Evolutionary conservation across 2,329 filamentous ascomycete genomes (phyloP), one percentile per base, ranked within the genome.

Genomic region (Curvularia verruculosa): DNA sequence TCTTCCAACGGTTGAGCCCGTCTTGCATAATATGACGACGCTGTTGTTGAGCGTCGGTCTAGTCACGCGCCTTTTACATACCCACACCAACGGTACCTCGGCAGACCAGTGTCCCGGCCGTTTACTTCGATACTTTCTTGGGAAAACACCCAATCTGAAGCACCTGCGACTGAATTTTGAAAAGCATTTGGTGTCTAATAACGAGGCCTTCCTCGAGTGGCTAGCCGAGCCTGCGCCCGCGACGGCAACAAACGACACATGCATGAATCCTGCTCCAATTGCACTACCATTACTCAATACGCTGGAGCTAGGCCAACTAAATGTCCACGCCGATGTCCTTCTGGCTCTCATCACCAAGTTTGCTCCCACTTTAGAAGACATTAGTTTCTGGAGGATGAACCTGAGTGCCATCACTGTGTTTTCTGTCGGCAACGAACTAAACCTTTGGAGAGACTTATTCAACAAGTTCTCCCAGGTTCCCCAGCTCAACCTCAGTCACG

Each of bases 151-250:
- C 3, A 81, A 82, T 18, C 58, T 88, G 5, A 77, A 77, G 28
- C 81, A 84, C 62, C 74, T 88, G 5, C 80, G 85, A 2, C 66
- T 87, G 41, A 87, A 87, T 62, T 81, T 83, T 28, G 57, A 61
- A 23, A 66, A 62, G 40, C 49, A 51, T 3, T 18, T 53, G 4
- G 52, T 64, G 3, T 52, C 68, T 2, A 60, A 68, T 0, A 63
- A 66, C 10, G 54, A 50, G 15, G 62, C 68, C 1, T 61, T 84
- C 10, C 54, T 84, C 2, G 26, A 63, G 21, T 69, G 67, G 64
- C 12, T 84, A 75, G 79, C 40, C 46, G 54, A 41, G 12, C 44
- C 63, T 5, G 40, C 37, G 2, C 37, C 55, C 18, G 2, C 45
- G 10, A 4, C 21, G 12, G 24, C 48, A 23, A 29, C 26, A 7